Evolutionary conservation across 2,329 filamentous ascomycete species (phyloP).

Genomic region (Colletotrichum agaves): DNA sequence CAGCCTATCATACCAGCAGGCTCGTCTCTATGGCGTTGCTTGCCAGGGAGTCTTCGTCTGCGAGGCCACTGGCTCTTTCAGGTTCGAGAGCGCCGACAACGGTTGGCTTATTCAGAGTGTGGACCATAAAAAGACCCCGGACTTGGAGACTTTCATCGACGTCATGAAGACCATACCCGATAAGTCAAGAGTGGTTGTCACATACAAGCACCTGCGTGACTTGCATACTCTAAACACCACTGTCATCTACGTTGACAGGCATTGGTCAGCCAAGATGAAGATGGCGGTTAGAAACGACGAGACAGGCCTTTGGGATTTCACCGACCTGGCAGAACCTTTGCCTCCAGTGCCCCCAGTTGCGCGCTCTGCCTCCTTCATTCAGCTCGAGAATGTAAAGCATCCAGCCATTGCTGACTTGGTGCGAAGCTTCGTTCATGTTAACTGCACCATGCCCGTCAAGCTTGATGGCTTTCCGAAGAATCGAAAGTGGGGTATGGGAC

Average conservation of each 20-base stretch:
- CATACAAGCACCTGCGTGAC: constrained; percentile 94
- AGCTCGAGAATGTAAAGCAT: constrained; percentile 87
- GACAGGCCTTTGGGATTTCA: constrained; percentile 94
- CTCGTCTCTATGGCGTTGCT: constrained; percentile 92
- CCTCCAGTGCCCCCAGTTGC: constrained; percentile 78
- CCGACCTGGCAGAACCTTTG: constrained; percentile 82
- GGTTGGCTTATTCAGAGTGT: constrained; percentile 95
- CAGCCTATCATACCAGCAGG: constrained; percentile 95
- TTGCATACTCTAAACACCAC: constrained; percentile 94
- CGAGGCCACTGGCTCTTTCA: constrained; percentile 93
- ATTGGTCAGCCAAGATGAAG: constrained; percentile 97
- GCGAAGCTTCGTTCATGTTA: constrained; percentile 92
- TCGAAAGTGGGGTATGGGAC: constrained; percentile 91
- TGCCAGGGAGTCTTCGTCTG: constrained; percentile 94
- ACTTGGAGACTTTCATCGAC: constrained; percentile 88
- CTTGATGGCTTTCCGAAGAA: constrained; percentile 98
- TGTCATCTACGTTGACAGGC: constrained; percentile 91
- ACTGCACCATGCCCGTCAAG: constrained; percentile 94
- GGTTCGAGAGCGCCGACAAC: constrained; percentile 88
- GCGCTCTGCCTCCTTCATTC: constrained; percentile 88
- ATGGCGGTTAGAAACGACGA: constrained; percentile 89
- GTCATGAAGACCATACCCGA: constrained; percentile 90
- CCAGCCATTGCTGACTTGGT: constrained; percentile 93
- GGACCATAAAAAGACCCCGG: constrained; percentile 89
- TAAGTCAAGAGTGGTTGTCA: constrained; percentile 86